Evolutionary conservation across 495 filamentous ascomycete species (phyloP), one percentile per base, ranked within the genome.

Genomic region (Neurospora sp.): DNA sequence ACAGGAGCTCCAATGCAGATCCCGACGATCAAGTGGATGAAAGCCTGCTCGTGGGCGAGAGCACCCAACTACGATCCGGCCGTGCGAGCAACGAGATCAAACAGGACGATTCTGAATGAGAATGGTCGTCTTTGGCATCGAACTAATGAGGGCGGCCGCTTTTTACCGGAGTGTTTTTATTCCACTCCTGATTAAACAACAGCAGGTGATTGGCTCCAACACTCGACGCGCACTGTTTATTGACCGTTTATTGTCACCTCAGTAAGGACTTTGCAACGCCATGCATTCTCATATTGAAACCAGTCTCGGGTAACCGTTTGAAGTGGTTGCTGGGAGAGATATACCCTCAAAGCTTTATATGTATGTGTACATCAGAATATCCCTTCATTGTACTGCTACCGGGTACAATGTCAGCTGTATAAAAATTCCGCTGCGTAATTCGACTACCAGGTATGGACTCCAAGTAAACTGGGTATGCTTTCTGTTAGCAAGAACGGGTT

Each of bases 1-100:
- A 78, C 8, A 77, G 78, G 7, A 78, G 75, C 9, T 77, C 76
- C 2, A 79, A 80, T 70, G 71, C 73, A 22, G 79, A 78, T 39
- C 76, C 75, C n/a, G 77, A 68, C 1, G 77, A 79, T 18, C 77
- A 75, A 12, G 79, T 78, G 69, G 72, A 74, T 69, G 45, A 79
- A 74, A 79, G 75, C 41, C 18, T 80, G 14, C 38, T 78, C 38
- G 38, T 78, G 22, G 76, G 76, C 5, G 69, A 59, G n/a, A 59
- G 78, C 5, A 75, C 10, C 44, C 76, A 73, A 44, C 44, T 78
- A 18, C 53, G 42, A 14, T 16, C 59, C 8, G 71, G 74, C 31
- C 59, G 69, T 47, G 41, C 16, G 6, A 61, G 68, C 41, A 69
- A 71, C 59, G 73, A 73, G 16, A 71, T 76, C 22, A 72, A 75